Percentiles rank a stretch among this genome's conserved stretches.
Evolutionary conservation across 2,329 filamentous ascomycete genomes (phyloP).

Genomic region (Ceratocystis cubensis): DNA sequence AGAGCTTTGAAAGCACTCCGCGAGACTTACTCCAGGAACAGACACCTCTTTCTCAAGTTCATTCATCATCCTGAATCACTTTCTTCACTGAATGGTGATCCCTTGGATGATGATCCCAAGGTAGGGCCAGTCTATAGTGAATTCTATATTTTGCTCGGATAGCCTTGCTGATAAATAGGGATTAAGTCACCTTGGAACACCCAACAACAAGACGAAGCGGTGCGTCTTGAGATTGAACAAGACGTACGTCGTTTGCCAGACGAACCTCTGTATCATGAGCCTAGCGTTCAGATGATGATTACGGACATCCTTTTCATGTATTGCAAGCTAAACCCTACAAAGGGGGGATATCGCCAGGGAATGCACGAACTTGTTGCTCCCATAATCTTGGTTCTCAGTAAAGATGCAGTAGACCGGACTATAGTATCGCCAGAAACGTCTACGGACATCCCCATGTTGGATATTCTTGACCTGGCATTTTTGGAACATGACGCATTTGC

Average conservation of each 20-base stretch:
- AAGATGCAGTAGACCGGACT: constrained; percentile 47
- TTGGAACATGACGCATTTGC: constrained; percentile 86
- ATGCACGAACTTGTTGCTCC: constrained; percentile 96
- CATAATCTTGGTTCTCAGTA: constrained; percentile 69
- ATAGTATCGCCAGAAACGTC: constrained; percentile 23
- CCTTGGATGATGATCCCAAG: constrained; percentile 65
- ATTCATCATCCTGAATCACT: constrained; percentile 77
- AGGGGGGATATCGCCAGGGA: constrained; percentile 87
- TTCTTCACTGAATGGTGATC: constrained; percentile 58
- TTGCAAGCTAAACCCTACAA: constrained; percentile 77
- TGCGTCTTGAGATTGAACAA: constrained; percentile 81
- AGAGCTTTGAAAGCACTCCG: constrained; percentile 55
- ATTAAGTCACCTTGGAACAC: constrained; percentile 77
- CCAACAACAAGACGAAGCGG: constrained; percentile 69
- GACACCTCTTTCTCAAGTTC: constrained; percentile 64
- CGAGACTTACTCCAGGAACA: constrained; percentile 58
- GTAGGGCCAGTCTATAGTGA: constrained; percentile 29
- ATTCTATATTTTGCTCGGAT: no score
- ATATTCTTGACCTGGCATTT: constrained; percentile 57
- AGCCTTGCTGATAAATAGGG: not conserved
- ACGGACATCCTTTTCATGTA: constrained; percentile 87
- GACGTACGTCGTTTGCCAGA: constrained; percentile 92
- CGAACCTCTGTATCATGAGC: constrained; percentile 76
- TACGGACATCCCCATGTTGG: constrained; percentile 36
- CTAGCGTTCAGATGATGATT: constrained; percentile 65